Evolutionary conservation across 176 grass and related monocot genomes (phyloP), one percentile per base, ranked within the genome.

Genomic region (Aegilops umbellulata): DNA sequence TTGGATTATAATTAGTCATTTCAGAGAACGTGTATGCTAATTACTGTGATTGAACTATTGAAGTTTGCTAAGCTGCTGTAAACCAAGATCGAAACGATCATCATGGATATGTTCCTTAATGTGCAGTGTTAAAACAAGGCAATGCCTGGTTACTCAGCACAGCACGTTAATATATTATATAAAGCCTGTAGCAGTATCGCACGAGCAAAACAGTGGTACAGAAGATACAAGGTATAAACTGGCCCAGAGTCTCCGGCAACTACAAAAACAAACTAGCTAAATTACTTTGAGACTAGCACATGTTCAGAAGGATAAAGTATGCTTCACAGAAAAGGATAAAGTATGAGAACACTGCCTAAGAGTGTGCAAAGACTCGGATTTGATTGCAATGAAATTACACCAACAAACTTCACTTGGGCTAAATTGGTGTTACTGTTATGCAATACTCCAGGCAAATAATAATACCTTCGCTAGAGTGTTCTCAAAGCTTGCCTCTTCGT

Each of bases 401-500:
- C 39, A 53, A 16, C 25, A 26, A 80, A 53, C 42, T 30, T 31
- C 26, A 53, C 41, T 67, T 84, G n/a, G 26, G 64, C 57, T 14
- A 69, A 69, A 75, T 1, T 27, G n/a, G 30, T 55, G 70, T 17
- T 32, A 78, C 25, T 63, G 51, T 78, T 61, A 27, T 20, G 10
- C 31, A 68, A 85, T 51, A 51, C 49, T 17, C 49, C 60, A 32
- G 64, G 53, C 77, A 78, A 69, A 16, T 22, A 90, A 61, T 24
- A 85, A 80, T 86, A 98, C 97, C 97, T 98, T 98, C 77, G 87
- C 86, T 55, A 98, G 87, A 63, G 97, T 98, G 53, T 93, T 98
- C 88, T 95, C 97, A 58, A 98, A 98, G 76, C 97, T 98, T 87
- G 88, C 92, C 92, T 98, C 97, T 83, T 98, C 97, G 38, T 92